Conservation (phyloP, 1,139 yeast species). For the Blastobotrys apis region DNA sequence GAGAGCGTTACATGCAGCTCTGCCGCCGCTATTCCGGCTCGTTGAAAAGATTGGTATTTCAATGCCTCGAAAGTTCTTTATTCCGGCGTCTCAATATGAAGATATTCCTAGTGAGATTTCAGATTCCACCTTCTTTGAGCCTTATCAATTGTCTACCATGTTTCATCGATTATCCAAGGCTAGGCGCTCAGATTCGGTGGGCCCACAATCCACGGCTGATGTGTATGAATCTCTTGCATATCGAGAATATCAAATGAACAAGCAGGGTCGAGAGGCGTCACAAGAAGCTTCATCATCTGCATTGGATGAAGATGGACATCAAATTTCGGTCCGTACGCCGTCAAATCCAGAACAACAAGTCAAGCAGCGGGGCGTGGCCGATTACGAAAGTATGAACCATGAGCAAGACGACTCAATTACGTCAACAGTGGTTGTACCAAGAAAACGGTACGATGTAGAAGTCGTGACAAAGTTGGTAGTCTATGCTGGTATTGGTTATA, state of each 20-base stretch:
- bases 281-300: conserved; percentile 1
- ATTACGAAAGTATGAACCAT: conserved; percentile 3
- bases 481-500: conserved; percentile 63
- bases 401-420: conserved; percentile 26
- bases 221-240: conserved; percentile 40
- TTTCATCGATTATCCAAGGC: conserved; percentile 30
- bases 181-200: conserved; percentile 39
- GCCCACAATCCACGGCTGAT: conserved; percentile 44
- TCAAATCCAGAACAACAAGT: neutral
- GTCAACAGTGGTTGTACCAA: conserved; percentile 39
- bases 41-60: conserved; percentile 36
- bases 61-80: conserved; percentile 39
- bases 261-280: conserved; percentile 13
- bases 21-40: conserved; percentile 40
- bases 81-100: conserved; percentile 37
- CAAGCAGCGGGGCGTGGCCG: neutral
- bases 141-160: conserved; percentile 32
- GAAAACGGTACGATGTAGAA: conserved; percentile 64
- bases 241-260: conserved; percentile 29
- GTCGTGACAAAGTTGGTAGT: conserved; percentile 68
- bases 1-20: conserved; percentile 48
- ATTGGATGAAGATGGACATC: neutral
- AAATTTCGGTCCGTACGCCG: neutral
- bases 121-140: conserved; percentile 34
- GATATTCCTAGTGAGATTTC: conserved; percentile 34